phyloP scores from a whole-genome alignment of 208 protist genomes.

The Trypanosomatidae sp. region DNA sequence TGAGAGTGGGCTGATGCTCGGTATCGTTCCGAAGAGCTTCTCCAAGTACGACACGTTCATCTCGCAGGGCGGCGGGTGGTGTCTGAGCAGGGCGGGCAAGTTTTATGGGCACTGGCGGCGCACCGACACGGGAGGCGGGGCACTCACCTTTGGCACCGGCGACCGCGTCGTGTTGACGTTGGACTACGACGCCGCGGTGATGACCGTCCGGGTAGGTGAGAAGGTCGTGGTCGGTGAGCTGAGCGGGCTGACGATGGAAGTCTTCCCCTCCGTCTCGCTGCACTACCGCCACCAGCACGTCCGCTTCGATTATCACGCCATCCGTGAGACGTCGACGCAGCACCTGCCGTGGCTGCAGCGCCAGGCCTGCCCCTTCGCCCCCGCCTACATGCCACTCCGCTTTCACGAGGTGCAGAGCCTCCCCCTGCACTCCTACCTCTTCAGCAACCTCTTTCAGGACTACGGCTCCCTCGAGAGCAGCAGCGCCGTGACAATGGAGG shows the following conservation, averaged over 20 bases:
- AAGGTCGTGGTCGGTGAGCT: conserved; percentile 87
- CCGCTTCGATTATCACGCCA: conserved; percentile 85
- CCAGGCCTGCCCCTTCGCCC: conserved; percentile 51
- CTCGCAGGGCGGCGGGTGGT: conserved; percentile 92
- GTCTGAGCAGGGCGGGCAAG: conserved; percentile 91
- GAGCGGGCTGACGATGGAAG: conserved; percentile 81
- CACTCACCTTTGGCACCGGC: conserved; percentile 81
- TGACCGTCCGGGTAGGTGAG: conserved; percentile 88
- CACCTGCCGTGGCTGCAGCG: conserved; percentile 72
- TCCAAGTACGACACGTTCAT: conserved; percentile 93
- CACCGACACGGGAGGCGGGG: conserved; percentile 51
- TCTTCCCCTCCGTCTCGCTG: conserved; percentile 91
- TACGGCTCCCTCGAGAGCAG: conserved; percentile 8
- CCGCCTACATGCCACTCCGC: conserved; percentile 58
- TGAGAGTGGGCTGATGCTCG: conserved; percentile 92
- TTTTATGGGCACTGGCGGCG: conserved; percentile 93
- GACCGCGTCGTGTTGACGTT: conserved; percentile 87
- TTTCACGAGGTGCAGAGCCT: conserved; percentile 47
- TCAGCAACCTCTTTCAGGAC: conserved; percentile 57
- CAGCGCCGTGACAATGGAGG: conserved; percentile 11
- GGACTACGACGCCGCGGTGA: conserved; percentile 83
- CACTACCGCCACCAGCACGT: conserved; percentile 93
- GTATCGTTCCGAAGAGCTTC: conserved; percentile 89
- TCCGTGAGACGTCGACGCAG: conserved; percentile 57
- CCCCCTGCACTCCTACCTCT: conserved; percentile 76